These are phyloP conservation scores for Neurospora sp. DNA, from an alignment of 495 filamentous ascomycete species.

Conservation along the genomic window DNA sequence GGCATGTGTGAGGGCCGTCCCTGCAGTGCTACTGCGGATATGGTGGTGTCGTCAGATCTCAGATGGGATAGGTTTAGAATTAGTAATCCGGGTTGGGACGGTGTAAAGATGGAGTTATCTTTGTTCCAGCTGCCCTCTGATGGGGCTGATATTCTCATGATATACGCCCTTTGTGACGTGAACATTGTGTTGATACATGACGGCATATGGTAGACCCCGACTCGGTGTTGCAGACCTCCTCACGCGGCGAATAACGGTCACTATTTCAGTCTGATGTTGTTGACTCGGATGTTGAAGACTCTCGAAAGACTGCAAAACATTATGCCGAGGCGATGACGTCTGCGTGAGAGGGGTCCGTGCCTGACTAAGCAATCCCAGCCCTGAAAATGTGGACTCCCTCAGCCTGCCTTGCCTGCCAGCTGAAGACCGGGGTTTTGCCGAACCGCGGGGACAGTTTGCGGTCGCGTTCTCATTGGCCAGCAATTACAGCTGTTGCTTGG, in stretches of 20 bases:
- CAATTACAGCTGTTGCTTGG: not conserved
- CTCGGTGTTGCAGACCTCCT: not conserved
- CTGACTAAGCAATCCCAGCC: not conserved
- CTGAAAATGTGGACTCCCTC: not conserved
- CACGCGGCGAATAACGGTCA: no score
- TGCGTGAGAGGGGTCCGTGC: not conserved
- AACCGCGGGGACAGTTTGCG: not conserved
- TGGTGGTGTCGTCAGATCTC: not conserved
- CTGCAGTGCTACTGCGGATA: not conserved
- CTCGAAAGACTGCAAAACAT: not conserved
- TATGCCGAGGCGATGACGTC: not conserved
- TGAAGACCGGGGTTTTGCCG: not conserved
- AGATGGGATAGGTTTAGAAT: not conserved
- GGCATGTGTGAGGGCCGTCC: not conserved
- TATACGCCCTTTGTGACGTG: not conserved
- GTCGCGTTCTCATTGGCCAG: not conserved
- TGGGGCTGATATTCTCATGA: not conserved
- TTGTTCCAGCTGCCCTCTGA: not conserved
- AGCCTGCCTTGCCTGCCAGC: not conserved
- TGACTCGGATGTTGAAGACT: no score
- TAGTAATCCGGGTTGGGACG: not conserved
- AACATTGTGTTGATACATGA: not conserved
- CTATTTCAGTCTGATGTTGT: not conserved
- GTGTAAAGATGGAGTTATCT: not conserved
- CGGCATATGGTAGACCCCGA: not conserved